These are phyloP conservation scores for Fusarium acutatum DNA, from an alignment of 2,329 filamentous ascomycete species.

Conservation along the genomic window DNA sequence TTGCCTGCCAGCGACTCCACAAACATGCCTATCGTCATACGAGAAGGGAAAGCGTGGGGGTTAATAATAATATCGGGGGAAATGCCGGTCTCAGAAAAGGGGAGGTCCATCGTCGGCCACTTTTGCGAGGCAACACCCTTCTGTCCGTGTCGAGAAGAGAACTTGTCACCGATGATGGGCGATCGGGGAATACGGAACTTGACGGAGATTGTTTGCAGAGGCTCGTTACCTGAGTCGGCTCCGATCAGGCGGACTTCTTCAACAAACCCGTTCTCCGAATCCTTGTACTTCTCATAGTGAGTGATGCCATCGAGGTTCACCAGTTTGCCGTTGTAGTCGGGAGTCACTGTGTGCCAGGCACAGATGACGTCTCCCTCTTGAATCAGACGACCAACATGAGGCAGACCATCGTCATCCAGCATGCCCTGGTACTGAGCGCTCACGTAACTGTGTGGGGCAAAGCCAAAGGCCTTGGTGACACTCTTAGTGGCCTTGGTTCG, in stretches of 20 bases:
- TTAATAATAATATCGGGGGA: conserved; percentile 99
- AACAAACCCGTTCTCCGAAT: conserved; percentile 84
- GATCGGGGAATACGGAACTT: conserved; percentile 91
- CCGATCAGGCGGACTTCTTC: conserved; percentile 94
- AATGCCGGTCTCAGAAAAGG: conserved; percentile 95
- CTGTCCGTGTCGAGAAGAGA: conserved; percentile 97
- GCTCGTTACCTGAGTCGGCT: conserved; percentile 82
- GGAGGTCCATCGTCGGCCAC: conserved; percentile 94
- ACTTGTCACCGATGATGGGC: conserved; percentile 97
- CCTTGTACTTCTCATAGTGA: conserved; percentile 94
- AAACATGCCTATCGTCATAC: conserved; percentile 99
- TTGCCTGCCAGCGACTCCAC: conserved; percentile 97
- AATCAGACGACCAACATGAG: conserved; percentile 79
- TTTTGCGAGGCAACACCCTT: conserved; percentile 98
- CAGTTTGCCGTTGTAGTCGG: conserved; percentile 79
- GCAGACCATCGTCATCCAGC: conserved; percentile 88
- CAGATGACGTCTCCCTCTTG: conserved; percentile 85
- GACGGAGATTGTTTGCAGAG: conserved; percentile 87
- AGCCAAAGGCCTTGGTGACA: conserved; percentile 87
- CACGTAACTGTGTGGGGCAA: conserved; percentile 79
- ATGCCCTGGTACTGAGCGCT: conserved; percentile 74
- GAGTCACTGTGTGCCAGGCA: conserved; percentile 88
- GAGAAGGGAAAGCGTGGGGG: conserved; percentile 97
- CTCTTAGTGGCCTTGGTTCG: conserved; percentile 72
- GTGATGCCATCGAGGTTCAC: conserved; percentile 88